Percentiles rank a stretch among this genome's conserved stretches.
These are phyloP conservation scores for Coemansia sp. DNA, from an alignment of 192 early-diverging fungal genomes.

Conservation along the genomic window DNA sequence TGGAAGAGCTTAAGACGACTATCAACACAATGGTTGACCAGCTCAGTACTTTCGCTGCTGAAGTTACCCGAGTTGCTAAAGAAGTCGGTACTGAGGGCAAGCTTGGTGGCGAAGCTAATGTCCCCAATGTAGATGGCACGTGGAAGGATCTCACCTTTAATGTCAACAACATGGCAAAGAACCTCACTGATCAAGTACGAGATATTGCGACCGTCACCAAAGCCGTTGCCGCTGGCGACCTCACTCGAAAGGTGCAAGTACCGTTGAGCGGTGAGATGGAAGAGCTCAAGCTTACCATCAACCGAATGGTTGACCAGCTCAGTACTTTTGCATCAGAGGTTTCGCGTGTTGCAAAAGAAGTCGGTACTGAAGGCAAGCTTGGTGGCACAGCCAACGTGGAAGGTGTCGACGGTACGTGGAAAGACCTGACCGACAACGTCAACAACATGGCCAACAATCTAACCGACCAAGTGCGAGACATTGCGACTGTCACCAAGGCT, in stretches of 20 bases:
- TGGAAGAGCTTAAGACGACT: not conserved
- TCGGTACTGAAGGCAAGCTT: slow-evolving; percentile 59
- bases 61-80: slow-evolving; percentile 66
- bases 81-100: slow-evolving; percentile 65
- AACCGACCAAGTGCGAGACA: slow-evolving; percentile 60
- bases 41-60: slow-evolving; percentile 7
- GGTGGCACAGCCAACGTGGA: slow-evolving; percentile 57
- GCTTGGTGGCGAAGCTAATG: slow-evolving; percentile 56
- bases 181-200: slow-evolving; percentile 60
- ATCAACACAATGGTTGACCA: slow-evolving; percentile 1
- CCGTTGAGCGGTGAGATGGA: slow-evolving; percentile 64
- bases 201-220: slow-evolving; percentile 58
- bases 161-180: slow-evolving; percentile 63
- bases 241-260: slow-evolving; percentile 54
- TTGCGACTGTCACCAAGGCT: slow-evolving; percentile 62
- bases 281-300: slow-evolving; percentile 59
- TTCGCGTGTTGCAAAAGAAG: slow-evolving; percentile 56
- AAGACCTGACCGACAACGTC: slow-evolving; percentile 59
- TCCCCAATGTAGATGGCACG: slow-evolving; percentile 52
- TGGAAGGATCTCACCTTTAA: slow-evolving; percentile 61
- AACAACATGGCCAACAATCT: slow-evolving; percentile 63
- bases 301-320: slow-evolving; percentile 56
- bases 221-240: slow-evolving; percentile 61
- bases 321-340: slow-evolving; percentile 54
- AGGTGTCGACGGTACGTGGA: slow-evolving; percentile 60